phyloP scores from a whole-genome alignment of 495 filamentous ascomycete species.

The Platismatia glauca region DNA sequence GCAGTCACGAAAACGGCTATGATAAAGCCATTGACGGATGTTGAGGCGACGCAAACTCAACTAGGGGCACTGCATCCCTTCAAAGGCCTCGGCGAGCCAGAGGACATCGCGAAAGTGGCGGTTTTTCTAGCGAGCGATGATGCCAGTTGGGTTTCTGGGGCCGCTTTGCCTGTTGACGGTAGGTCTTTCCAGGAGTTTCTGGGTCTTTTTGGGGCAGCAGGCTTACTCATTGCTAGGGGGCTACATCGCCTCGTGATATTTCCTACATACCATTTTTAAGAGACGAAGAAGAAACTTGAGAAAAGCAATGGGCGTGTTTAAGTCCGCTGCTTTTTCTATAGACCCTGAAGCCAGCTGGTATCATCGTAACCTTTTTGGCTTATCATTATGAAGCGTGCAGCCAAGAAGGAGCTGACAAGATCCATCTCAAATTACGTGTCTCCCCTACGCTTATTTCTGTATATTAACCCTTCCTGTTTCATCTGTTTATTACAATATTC shows the following conservation, averaged over 20 bases:
- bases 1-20: conserved; percentile 20
- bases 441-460: no score
- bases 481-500: no score
- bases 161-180: conserved; percentile 42
- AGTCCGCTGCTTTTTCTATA: no score
- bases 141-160: conserved; percentile 39
- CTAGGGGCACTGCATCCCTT: conserved; percentile 27
- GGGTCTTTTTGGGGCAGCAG: neutral
- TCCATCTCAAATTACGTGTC: no score
- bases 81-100: conserved; percentile 34
- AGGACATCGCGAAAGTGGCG: conserved; percentile 42
- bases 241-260: neutral
- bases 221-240: neutral
- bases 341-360: no score
- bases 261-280: neutral
- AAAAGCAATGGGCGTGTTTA: no score
- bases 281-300: no score
- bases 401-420: no score
- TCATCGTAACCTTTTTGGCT: no score
- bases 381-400: no score
- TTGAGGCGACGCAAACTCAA: neutral
- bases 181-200: neutral
- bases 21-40: conserved; percentile 8
- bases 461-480: no score
- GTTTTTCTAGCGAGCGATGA: conserved; percentile 46